Evolutionary conservation across 306 rosid species (phyloP).

Genomic region (Quercus variabilis): DNA sequence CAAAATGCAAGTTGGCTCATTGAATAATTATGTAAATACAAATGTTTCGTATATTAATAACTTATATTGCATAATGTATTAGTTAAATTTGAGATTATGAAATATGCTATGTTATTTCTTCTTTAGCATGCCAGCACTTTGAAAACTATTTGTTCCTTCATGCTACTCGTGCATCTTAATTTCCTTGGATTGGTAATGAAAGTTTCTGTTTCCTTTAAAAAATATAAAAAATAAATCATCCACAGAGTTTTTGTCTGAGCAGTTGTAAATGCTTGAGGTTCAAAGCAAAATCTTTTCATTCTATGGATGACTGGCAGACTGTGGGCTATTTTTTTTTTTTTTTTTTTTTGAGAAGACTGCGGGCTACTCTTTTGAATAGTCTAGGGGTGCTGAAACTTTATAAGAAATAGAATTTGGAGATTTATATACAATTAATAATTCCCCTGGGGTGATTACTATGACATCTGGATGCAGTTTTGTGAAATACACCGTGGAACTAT

Average conservation of each 20-base stretch:
- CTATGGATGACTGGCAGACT: not conserved
- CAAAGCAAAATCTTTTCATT: not conserved
- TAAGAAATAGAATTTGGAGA: not conserved
- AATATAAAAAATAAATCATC: not conserved
- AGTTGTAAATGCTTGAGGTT: not conserved
- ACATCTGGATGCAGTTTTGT: no score
- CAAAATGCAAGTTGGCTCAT: constrained; percentile 6
- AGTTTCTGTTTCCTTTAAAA: not conserved
- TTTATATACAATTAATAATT: no score
- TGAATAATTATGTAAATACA: constrained; percentile 16
- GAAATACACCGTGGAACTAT: no score
- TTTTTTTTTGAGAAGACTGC: no score
- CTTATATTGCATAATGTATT: not conserved
- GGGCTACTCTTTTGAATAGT: not conserved
- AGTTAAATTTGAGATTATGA: not conserved
- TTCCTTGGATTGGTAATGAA: not conserved
- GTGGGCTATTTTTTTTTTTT: not conserved
- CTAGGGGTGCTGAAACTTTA: not conserved
- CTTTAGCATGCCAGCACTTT: not conserved
- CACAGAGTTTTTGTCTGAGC: not conserved
- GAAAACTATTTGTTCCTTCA: not conserved
- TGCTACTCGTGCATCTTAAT: not conserved
- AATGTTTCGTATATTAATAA: not conserved
- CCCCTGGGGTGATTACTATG: no score
- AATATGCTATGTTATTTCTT: not conserved